Base-by-base conservation (phyloP, 1,139 yeast genomes). In the Debaryomycetaceae sp. region DNA sequence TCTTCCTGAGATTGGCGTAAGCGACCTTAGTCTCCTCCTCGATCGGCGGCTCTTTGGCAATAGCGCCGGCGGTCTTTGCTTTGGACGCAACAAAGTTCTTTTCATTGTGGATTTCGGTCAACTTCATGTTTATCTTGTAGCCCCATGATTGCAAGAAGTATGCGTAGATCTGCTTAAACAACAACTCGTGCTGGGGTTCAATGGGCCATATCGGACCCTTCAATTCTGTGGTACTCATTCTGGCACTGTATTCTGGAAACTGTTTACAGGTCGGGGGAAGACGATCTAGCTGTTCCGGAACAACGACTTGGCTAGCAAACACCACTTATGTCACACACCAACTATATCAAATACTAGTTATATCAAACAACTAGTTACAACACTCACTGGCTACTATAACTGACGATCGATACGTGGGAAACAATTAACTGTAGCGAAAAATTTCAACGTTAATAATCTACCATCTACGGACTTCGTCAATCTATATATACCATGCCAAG, bases 151-250 rank as follows among this genome's bases (percentile, higher is more conserved):
- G 8, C 4, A 27, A 11, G 2, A 27, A 27, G 31, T 27, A 27
- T 36, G 86, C 81, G 93, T 95, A 86, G 42, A 83, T 74, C 58
- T 87, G 91, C 64, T 88, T 88, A 54, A 89, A 72, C 36, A 72
- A 72, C 45, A 75, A 68, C 56, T 86, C 95, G 24, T 43, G 36
- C 20, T 23, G 11, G n/a, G 23, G 23, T 17, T 34, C 17, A 14
- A 39, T 22, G 3, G 22, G 17, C 41, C 41, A 39, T 11, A 39
- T 22, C 8, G 31, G 31, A 8, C 31, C 31, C 11, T 7, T 39
- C 41, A 20, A 17, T 24, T 30, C 23, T 14, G 23, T n/a, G 11
- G 24, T 30, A 39, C n/a, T 24, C 11, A 13, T 9, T 24, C 37
- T 14, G 41, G 8, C 31, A 17, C 31, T 5, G 20, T 39, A 4